Percentiles rank a stretch among this genome's conserved stretches.
phyloP scores from a whole-genome alignment of 768 basidiomycete genomes.

The Paxillus ammoniavirescens region DNA sequence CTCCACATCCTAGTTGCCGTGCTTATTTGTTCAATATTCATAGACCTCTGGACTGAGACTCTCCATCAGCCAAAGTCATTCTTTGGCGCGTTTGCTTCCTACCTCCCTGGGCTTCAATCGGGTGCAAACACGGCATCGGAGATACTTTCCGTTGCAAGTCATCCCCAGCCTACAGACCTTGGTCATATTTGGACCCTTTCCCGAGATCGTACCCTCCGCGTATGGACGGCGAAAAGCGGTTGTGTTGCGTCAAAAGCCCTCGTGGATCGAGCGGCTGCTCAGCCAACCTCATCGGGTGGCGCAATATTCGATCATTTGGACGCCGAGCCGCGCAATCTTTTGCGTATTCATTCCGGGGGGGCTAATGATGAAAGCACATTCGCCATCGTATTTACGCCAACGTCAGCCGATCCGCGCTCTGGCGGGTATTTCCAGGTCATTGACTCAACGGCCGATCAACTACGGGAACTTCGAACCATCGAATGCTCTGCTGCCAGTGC shows the following conservation, averaged over 20 bases:
- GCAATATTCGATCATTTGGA: slow-evolving; percentile 52
- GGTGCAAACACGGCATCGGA: slow-evolving; percentile 49
- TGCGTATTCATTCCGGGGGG: slow-evolving; percentile 58
- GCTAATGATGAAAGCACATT: slow-evolving; percentile 52
- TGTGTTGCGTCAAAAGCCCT: slow-evolving; percentile 66
- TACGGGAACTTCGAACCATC: slow-evolving; percentile 56
- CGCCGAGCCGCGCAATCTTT: slow-evolving; percentile 57
- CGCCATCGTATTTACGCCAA: slow-evolving; percentile 72
- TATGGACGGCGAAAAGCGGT: slow-evolving; percentile 79
- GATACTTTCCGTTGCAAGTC: slow-evolving; percentile 69
- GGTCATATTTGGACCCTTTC: slow-evolving; percentile 82
- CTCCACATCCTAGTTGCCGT: slow-evolving; percentile 5
- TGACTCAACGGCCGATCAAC: slow-evolving; percentile 52
- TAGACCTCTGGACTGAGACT: slow-evolving; percentile 74
- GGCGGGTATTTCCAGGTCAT: slow-evolving; percentile 82
- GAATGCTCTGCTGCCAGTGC: slow-evolving; percentile 59
- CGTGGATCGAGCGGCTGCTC: slow-evolving; percentile 35
- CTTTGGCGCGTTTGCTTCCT: slow-evolving; percentile 63
- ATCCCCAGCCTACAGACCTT: slow-evolving; percentile 75
- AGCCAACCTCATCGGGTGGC: slow-evolving; percentile 29
- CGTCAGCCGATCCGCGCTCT: slow-evolving; percentile 56
- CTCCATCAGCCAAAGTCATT: slow-evolving; percentile 64
- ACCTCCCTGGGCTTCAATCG: slow-evolving; percentile 54
- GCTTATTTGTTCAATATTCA: slow-evolving; percentile 10
- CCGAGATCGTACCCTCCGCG: slow-evolving; percentile 77